Base-by-base conservation (phyloP, 2,329 filamentous ascomycete genomes). In the Venturia oleaginea region DNA sequence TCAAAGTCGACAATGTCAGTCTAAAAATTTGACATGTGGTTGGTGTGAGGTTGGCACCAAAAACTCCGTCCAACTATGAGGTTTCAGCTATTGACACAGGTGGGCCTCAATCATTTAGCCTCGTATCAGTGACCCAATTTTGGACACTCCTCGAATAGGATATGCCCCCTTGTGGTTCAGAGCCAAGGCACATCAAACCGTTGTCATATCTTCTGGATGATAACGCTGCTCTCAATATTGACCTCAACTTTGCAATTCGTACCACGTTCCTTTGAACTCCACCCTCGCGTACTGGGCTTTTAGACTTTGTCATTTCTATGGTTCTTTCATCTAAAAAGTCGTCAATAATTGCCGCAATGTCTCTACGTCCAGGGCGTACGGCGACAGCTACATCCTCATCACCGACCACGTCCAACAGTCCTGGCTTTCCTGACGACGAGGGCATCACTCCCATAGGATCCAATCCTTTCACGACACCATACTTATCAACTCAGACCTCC, bases 381-480 rank as follows among this genome's bases (percentile, higher is more conserved):
- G 27, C 51, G 51, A 27, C 46, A 24, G 51, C 51, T 55, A 10
- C 51, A 32, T n/a, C 51, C n/a, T 55, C 51, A 55, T 55, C 51
- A 34, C 5, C 13, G 19, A 34, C 27, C 24, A n/a, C 51, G 4
- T 30, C 51, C 5, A 34, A 30, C 30, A 55, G 27, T 19, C 27
- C 51, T 55, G 30, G 8, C 30, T 34, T 34, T 32, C 27, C 2
- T 13, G 51, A 55, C 4, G 51, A 34, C 13, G 51, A 57, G 4
- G 51, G 30, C 15, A 57, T 57, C 6, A 34, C 30, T 34, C 51
- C 30, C 30, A 30, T 57, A 8, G 51, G 27, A 38, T 42, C 1
- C 13, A 38, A 63, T 38, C 62, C 62, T 8, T 63, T 63, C 27
- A 11, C 30, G 59, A 63, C 62, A 13, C 62, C 62, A 30, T 15